Percentiles rank a stretch among this genome's conserved stretches.
These are phyloP conservation scores for Myrica gale DNA, from an alignment of 306 rosid species.

Conservation along the genomic window DNA sequence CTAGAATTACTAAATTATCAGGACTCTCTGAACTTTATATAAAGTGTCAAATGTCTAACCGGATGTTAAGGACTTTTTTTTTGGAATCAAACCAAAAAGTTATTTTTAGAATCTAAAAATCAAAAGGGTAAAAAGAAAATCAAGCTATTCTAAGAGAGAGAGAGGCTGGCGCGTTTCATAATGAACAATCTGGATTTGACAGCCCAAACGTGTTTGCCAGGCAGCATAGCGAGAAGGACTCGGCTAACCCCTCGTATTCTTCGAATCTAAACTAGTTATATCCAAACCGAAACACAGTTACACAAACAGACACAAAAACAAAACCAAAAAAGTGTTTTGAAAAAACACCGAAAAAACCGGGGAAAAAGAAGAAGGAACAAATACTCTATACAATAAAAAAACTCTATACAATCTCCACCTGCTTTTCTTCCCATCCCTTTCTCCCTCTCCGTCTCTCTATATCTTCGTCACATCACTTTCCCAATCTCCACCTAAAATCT, in stretches of 20 bases:
- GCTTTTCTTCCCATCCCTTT: slow-evolving; percentile 17
- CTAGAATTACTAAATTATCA: no score
- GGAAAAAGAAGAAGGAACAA: neutral
- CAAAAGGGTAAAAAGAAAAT: no score
- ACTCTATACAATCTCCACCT: slow-evolving; percentile 26
- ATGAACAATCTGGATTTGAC: slow-evolving; percentile 24
- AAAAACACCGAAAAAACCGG: neutral
- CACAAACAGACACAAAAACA: neutral
- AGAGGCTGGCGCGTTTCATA: neutral
- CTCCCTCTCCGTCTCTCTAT: slow-evolving; percentile 10
- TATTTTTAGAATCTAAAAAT: no score
- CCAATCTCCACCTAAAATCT: slow-evolving; percentile 35
- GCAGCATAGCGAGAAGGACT: slow-evolving; percentile 34
- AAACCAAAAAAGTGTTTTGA: neutral
- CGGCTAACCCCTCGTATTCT: slow-evolving; percentile 21
- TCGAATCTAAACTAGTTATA: neutral
- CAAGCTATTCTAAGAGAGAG: neutral
- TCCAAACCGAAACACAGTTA: neutral
- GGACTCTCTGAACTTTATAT: no score
- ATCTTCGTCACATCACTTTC: slow-evolving; percentile 31
- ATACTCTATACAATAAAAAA: slow-evolving; percentile 20
- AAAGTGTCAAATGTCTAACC: no score
- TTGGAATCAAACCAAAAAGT: no score
- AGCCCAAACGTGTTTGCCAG: slow-evolving; percentile 40
- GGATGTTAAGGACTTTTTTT: no score